Conservation (phyloP, 805 yeast genomes). For the Ogataea allantospora region DNA sequence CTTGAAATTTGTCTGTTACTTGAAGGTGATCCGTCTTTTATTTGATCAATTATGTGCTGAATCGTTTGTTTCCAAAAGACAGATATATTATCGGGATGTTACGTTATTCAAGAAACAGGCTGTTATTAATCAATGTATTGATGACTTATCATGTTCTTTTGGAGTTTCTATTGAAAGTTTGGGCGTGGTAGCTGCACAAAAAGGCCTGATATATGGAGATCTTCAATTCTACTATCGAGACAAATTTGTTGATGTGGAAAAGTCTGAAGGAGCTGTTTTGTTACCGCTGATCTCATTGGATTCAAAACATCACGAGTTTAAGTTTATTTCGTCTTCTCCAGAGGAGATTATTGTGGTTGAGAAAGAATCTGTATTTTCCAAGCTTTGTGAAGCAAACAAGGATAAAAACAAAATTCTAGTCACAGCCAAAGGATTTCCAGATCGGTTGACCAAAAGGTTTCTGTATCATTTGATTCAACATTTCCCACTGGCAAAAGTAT, state of each 20-base stretch:
- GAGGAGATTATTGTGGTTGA: constrained; percentile 44
- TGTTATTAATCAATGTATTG: constrained; percentile 40
- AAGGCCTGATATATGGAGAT: constrained; percentile 52
- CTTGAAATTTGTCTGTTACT: constrained; percentile 22
- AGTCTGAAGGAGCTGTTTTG: constrained; percentile 25
- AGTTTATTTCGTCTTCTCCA: constrained; percentile 18
- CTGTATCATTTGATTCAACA: constrained; percentile 31
- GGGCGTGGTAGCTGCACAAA: constrained; percentile 51
- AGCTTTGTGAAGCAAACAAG: constrained; percentile 23
- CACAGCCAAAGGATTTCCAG: constrained; percentile 72
- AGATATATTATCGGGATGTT: constrained; percentile 58
- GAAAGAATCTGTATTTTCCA: constrained; percentile 50
- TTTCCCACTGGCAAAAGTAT: constrained; percentile 33
- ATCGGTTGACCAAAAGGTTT: constrained; percentile 47
- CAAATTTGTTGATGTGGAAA: constrained; percentile 11
- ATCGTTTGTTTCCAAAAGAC: constrained; percentile 46
- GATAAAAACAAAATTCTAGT: constrained; percentile 34
- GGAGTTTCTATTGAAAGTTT: constrained; percentile 38
- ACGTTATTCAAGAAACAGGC: constrained; percentile 46
- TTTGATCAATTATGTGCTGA: constrained; percentile 13
- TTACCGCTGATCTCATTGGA: constrained; percentile 40
- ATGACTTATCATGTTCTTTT: constrained; percentile 38
- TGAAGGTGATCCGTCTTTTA: constrained; percentile 24
- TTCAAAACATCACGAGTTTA: constrained; percentile 19
- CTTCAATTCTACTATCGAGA: constrained; percentile 23